Evolutionary conservation across 148 eudicot species (phyloP).

Genomic region (Rhododendron griersonianum): DNA sequence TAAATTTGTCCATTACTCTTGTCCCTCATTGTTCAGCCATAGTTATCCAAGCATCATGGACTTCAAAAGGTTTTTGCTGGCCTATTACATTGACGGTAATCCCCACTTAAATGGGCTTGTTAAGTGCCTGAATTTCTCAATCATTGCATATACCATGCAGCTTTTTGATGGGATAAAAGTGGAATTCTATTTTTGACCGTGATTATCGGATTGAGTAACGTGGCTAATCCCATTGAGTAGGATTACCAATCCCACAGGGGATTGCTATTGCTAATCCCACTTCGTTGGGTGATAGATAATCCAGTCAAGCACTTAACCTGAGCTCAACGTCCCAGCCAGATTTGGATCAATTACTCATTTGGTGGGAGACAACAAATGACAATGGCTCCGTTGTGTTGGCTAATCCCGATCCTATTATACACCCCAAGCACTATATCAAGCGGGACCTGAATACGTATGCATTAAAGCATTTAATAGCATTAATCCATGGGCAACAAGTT

Average conservation of each 20-base stretch:
- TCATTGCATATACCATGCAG: background rate
- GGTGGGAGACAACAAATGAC: background rate
- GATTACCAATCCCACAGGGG: background rate
- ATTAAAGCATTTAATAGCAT: background rate
- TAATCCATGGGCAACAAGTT: background rate
- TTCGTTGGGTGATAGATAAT: background rate
- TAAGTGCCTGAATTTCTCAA: background rate
- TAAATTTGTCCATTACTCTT: background rate
- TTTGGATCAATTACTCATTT: background rate
- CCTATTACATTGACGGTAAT: background rate
- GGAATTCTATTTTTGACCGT: background rate
- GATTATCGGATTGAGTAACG: background rate
- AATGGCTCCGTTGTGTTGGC: background rate
- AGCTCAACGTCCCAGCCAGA: background rate
- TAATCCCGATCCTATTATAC: background rate
- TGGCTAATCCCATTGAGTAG: background rate
- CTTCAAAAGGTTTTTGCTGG: background rate
- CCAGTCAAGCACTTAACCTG: background rate
- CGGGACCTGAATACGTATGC: background rate
- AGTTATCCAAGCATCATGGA: background rate
- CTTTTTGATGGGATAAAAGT: background rate
- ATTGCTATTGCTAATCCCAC: background rate
- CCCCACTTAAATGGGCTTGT: background rate
- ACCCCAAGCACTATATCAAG: background rate
- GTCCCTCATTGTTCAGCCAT: background rate